phyloP scores from a whole-genome alignment of 2,329 filamentous ascomycete species.

The Fusarium tanahbumbuense region DNA sequence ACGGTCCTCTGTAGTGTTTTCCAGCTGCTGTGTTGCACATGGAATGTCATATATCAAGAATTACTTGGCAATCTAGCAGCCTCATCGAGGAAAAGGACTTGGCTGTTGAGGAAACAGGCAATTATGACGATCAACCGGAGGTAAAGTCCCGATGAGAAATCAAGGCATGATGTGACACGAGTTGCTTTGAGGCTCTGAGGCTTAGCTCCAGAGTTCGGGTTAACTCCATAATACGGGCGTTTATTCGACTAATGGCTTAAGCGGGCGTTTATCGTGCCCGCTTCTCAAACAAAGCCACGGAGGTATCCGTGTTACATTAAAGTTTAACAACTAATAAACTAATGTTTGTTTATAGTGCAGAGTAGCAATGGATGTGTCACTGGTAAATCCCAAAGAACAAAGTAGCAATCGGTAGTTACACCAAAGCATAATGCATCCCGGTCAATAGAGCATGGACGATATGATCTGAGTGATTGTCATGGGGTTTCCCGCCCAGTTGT shows the following conservation, averaged over 20 bases:
- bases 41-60: neutral
- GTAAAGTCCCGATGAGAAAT: neutral
- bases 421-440: conserved; percentile 1
- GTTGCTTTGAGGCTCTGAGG: neutral
- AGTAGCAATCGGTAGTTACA: neutral
- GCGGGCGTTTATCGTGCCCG: neutral
- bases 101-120: no score
- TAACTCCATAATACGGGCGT: neutral
- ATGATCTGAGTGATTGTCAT: conserved; percentile 14
- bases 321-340: neutral
- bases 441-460: no score
- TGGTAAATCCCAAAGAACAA: accelerated
- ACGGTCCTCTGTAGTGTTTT: neutral
- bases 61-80: neutral
- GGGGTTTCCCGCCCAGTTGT: neutral
- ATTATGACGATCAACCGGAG: neutral
- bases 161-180: neutral
- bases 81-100: neutral
- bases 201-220: neutral
- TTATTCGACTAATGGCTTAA: neutral
- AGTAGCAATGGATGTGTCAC: neutral
- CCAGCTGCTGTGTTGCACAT: neutral
- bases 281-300: neutral
- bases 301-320: neutral
- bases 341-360: neutral